Evolutionary conservation across 148 eudicot species (phyloP).

Genomic region (Tetragonia tetragonoides): DNA sequence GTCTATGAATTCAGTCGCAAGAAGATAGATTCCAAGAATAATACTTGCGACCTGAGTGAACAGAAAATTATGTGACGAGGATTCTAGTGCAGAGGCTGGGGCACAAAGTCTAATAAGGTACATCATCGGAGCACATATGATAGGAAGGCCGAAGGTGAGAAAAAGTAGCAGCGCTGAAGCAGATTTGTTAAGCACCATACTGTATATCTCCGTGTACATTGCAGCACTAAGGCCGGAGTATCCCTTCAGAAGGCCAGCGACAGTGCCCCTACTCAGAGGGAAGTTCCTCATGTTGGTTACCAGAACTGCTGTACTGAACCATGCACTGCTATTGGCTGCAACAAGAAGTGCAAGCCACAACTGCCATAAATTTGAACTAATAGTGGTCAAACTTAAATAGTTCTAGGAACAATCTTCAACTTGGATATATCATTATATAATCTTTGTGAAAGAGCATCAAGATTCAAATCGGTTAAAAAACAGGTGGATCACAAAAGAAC

Average conservation of each 20-base stretch:
- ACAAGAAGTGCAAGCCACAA: constrained; percentile 54
- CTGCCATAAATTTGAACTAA: constrained; percentile 33
- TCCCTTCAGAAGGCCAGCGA: constrained; percentile 60
- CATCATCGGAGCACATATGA: constrained; percentile 54
- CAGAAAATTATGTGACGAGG: constrained; percentile 44
- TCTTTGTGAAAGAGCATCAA: too few species aligned
- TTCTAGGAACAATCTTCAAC: too few species aligned
- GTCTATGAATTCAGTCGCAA: constrained; percentile 43
- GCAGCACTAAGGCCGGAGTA: constrained; percentile 62
- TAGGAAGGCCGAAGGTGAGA: constrained; percentile 58
- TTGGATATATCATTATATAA: too few species aligned
- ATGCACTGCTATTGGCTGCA: constrained; percentile 71
- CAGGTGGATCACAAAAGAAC: too few species aligned
- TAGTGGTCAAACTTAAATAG: too few species aligned
- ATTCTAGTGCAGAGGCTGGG: constrained; percentile 58
- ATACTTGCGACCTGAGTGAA: constrained; percentile 58
- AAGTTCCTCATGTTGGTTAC: constrained; percentile 68
- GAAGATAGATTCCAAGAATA: constrained; percentile 56
- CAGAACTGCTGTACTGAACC: constrained; percentile 67
- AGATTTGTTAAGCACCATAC: constrained; percentile 42
- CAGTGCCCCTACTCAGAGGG: constrained; percentile 51
- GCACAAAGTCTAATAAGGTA: constrained; percentile 59
- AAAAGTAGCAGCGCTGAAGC: constrained; percentile 48
- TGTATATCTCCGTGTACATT: constrained; percentile 55
- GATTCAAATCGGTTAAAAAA: too few species aligned